A percentile compares a stretch with the other conserved stretches of the same genome.
Conservation (phyloP, 768 basidiomycete genomes). For the Fistulinella prunicolor region DNA sequence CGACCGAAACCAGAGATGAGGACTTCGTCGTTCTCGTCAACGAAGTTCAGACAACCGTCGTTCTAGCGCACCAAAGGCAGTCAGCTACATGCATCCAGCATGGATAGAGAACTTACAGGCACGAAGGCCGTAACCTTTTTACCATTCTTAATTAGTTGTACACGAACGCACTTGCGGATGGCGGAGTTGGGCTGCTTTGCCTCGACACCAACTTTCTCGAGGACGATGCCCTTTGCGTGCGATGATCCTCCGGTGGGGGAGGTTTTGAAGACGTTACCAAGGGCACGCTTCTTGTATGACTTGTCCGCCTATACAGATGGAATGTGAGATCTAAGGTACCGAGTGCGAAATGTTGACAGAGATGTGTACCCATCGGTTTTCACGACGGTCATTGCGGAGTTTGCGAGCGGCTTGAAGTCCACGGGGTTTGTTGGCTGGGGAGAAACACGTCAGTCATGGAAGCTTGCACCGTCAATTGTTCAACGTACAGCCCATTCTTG, state of each 20-base stretch:
- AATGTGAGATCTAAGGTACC: conserved; percentile 13
- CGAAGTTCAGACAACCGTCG: conserved; percentile 96
- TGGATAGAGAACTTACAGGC: conserved; percentile 57
- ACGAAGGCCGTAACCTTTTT: conserved; percentile 99
- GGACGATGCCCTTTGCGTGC: conserved; percentile 99
- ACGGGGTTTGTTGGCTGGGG: conserved; percentile 94
- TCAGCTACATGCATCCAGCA: conserved; percentile 1
- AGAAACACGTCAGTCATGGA: conserved; percentile 7
- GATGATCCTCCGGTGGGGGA: conserved; percentile 99
- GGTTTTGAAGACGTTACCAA: conserved; percentile 99
- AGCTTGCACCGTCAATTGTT: conserved; percentile 6
- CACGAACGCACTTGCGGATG: conserved; percentile 99
- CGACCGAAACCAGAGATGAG: conserved; percentile 99
- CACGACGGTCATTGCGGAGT: conserved; percentile 88
- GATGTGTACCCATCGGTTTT: conserved; percentile 90
- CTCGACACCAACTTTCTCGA: conserved; percentile 99
- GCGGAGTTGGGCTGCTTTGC: conserved; percentile 99
- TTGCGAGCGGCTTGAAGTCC: conserved; percentile 99
- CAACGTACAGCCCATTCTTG: conserved; percentile 84
- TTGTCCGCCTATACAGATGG: conserved; percentile 77
- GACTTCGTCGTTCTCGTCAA: conserved; percentile 99
- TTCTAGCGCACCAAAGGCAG: conserved; percentile 47
- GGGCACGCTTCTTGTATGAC: conserved; percentile 98
- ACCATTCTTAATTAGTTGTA: conserved; percentile 99
- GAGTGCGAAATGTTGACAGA: not conserved